Evolutionary conservation across 768 basidiomycete genomes (phyloP).

Genomic region (Lactarius deliciosus): DNA sequence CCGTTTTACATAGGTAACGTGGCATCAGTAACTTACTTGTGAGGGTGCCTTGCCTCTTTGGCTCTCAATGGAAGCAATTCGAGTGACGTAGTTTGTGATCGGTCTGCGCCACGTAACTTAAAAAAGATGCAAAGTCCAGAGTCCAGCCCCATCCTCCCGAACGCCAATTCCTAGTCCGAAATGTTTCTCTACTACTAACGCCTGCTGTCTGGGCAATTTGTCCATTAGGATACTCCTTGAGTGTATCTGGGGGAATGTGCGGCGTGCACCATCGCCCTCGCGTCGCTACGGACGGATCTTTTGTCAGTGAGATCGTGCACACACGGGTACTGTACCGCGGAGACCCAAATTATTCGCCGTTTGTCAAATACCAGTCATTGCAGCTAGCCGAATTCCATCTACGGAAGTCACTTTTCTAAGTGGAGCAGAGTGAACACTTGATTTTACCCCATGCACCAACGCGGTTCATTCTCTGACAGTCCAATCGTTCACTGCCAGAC

Average conservation of each 20-base stretch:
- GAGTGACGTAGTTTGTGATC: not conserved
- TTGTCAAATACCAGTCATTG: not conserved
- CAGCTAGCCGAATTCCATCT: not conserved
- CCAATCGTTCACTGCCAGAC: not conserved
- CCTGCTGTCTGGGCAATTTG: not conserved
- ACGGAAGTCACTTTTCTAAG: not conserved
- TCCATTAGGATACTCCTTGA: not conserved
- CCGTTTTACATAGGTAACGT: constrained; percentile 1
- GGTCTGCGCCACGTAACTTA: not conserved
- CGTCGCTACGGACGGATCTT: not conserved
- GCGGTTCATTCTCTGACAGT: not conserved
- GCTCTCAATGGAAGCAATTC: not conserved
- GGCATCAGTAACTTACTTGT: not conserved
- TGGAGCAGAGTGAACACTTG: not conserved
- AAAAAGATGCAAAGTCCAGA: not conserved
- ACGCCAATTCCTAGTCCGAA: not conserved
- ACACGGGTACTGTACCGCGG: not conserved
- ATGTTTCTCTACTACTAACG: not conserved
- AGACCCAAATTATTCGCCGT: not conserved
- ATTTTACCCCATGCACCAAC: not conserved
- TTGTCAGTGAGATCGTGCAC: not conserved
- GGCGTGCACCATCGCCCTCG: not conserved
- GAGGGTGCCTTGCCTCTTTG: not conserved
- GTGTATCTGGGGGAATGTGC: not conserved
- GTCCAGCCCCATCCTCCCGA: not conserved